Base-by-base conservation (phyloP, 2,329 filamentous ascomycete species). In the Periconia digitata region DNA sequence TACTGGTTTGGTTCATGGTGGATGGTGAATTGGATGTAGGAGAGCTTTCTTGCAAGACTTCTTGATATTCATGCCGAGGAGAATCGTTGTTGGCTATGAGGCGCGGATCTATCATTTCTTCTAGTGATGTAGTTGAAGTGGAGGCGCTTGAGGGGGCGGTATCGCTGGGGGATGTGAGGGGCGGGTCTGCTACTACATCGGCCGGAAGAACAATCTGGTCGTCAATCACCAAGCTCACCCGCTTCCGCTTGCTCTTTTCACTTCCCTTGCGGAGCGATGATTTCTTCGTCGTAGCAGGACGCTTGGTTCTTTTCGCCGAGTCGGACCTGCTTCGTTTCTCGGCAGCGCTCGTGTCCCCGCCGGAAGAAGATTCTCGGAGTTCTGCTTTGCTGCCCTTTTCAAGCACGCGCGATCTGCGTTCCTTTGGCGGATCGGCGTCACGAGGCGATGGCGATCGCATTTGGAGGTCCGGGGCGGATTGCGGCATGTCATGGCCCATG, bases 141-240 rank as follows among this genome's bases (percentile, higher is more conserved):
- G 64, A 65, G n/a, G 59, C 54, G 22, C 54, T 53, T 8, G 63
- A 67, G 4, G 55, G 55, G 13, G 64, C 56, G 24, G 63, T 64
- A 51, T 66, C 66, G 56, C 58, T 62, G 39, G 65, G 64, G 32
- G 61, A 63, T 6, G 51, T 56, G 46, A 66, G 58, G 18, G 55
- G 42, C 10, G 60, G 57, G 23, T 67, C 64, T 6, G 51, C 43
- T 43, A 69, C 55, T n/a, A 55, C 59, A 40, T 71, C 69, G n/a
- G 67, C 63, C 4, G 69, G 69, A 21, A 64, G 63, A 15, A 71
- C 67, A 17, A 69, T 70, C 45, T 70, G 67, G 54, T 69, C 67
- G 49, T 71, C 66, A 32, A 71, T 69, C 45, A 68, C 62, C 36
- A 71, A 54, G 51, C 63, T 67, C 47, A 71, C 69, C 37, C 69